Evolutionary conservation across 2,329 filamentous ascomycete genomes (phyloP), one percentile per base, ranked within the genome.

Genomic region (Moelleriella libera): DNA sequence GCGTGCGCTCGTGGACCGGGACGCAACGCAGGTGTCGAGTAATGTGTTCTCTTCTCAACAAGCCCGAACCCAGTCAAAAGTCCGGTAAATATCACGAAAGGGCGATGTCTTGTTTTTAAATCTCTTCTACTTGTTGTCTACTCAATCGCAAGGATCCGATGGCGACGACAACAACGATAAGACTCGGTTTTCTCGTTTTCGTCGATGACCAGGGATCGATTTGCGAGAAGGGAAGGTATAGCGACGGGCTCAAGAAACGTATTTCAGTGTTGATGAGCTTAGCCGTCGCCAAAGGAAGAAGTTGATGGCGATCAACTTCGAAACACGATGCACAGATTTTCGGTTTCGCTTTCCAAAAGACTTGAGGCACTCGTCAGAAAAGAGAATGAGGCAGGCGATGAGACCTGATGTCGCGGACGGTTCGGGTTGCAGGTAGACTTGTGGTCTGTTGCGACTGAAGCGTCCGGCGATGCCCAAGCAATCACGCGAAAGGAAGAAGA

Each of bases 231-330:
- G 56, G 21, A 21, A 21, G 43, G 45, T 30, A 55, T 53, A 53
- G 57, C 57, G 60, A 64, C 51, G 48, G 54, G 43, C 54, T 51
- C 53, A 61, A 54, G 57, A 67, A 21, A 67, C 67, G 66, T 69
- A 49, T 69, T 68, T 58, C 66, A 68, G 66, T 67, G 63, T 62
- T 32, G 45, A 21, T 60, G 53, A 54, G 55, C 56, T 56, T 54
- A 51, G 51, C 59, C 56, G 61, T 47, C 43, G 47, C 45, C 7
- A 29, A 30, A 55, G 44, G 49, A 39, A 49, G 48, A 53, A 51
- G 55, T 58, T 55, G 59, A 55, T 48, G 56, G 58, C 54, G 52
- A 47, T 52, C 46, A 48, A 43, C 49, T 45, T 48, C 21, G 21
- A 47, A 48, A 46, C 45, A 45, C 30, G 45, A 50, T 50, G 45